Base-by-base conservation (phyloP, 176 grass and related monocot species). In the Zizania latifolia region DNA sequence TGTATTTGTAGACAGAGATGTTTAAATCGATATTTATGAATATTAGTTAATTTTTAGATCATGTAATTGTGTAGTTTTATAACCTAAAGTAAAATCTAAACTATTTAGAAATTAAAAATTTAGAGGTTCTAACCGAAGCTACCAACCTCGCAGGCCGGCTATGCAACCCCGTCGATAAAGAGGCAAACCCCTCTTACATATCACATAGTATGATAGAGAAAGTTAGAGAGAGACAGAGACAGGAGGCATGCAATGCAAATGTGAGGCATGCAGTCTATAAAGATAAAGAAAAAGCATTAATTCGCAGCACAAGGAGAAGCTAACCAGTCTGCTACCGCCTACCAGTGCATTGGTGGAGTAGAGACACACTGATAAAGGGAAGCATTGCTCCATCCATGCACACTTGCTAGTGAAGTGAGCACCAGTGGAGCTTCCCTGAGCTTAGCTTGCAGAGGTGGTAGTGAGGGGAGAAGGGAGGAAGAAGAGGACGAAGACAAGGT, bases 81-180 rank as follows among this genome's bases (percentile, higher is more conserved):
- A n/a, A n/a, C n/a, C n/a, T n/a, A n/a, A n/a, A n/a, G n/a, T n/a
- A n/a, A n/a, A n/a, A n/a, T n/a, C n/a, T n/a, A n/a, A n/a, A n/a
- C n/a, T n/a, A n/a, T n/a, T n/a, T n/a, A n/a, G n/a, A n/a, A n/a
- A n/a, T n/a, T n/a, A n/a, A n/a, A n/a, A n/a, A n/a, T n/a, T n/a
- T n/a, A n/a, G n/a, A n/a, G n/a, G n/a, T n/a, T n/a, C n/a, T n/a
- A n/a, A n/a, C n/a, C n/a, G n/a, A n/a, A n/a, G n/a, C n/a, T n/a
- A n/a, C n/a, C n/a, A n/a, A n/a, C n/a, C n/a, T n/a, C n/a, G n/a
- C n/a, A n/a, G n/a, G n/a, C n/a, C 65, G 37, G 81, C 84, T 81
- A 77, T 72, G 84, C 54, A 90, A 84, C 58, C 2, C 71, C 48
- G 71, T 54, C 67, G 26, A 69, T 87, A 91, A 78, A 73, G 71